Evolutionary conservation across 1,284 basidiomycete species (phyloP).

Genomic region (Ganoderma boninense): DNA sequence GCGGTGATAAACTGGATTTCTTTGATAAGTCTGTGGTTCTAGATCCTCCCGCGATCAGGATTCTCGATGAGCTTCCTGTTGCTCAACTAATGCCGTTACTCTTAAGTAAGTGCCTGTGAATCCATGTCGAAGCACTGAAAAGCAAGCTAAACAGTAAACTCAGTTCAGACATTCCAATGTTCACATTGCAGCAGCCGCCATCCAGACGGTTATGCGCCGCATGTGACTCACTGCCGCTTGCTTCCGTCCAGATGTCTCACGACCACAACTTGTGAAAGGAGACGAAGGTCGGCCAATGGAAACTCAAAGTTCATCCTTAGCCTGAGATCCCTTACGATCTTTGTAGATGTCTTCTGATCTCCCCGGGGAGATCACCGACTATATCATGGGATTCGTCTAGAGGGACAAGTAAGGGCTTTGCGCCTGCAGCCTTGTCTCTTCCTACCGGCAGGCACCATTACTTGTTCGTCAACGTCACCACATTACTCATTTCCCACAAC

Average conservation of each 20-base stretch:
- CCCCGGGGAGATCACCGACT: background rate
- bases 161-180: too few relatives aligned
- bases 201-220: background rate
- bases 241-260: too few relatives aligned
- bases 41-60: too few relatives aligned
- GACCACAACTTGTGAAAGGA: too few relatives aligned
- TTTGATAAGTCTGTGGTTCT: too few relatives aligned
- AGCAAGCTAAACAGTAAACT: background rate
- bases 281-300: background rate
- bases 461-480: background rate
- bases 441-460: background rate
- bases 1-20: too few relatives aligned
- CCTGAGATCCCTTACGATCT: background rate
- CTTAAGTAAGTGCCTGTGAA: too few relatives aligned
- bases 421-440: conserved; percentile 4
- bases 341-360: background rate
- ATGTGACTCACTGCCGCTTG: too few relatives aligned
- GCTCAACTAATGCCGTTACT: too few relatives aligned
- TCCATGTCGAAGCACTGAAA: too few relatives aligned
- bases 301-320: too few relatives aligned
- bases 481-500: background rate
- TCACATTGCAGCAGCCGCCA: background rate
- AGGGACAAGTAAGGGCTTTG: background rate
- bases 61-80: too few relatives aligned
- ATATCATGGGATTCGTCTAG: background rate